Base-by-base conservation (phyloP, 2,329 filamentous ascomycete species). In the Elsinoe ampelina region DNA sequence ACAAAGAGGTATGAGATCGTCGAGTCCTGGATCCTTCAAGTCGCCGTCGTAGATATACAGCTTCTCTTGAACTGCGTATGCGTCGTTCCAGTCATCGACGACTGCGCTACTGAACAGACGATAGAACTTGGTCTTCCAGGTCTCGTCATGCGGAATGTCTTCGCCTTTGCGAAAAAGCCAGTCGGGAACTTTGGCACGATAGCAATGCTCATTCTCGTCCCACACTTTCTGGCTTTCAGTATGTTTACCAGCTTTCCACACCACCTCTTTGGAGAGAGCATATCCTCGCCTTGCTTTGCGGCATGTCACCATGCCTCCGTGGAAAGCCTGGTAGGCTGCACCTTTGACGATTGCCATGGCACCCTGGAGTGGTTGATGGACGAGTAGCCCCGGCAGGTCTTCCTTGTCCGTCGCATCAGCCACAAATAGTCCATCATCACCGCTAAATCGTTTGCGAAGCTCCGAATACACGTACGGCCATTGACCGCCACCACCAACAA, bases 401-500 rank as follows among this genome's bases (percentile, higher is more conserved):
- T 26, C 26, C 39, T 19, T 15, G 39, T 39, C 36, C 36, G 13
- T 13, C 4, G 5, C 36, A 5, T 39, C 13, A 10, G 36, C 36
- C 2, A n/a, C 36, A 12, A n/a, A 30, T 8, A 19, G 36, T 17
- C 22, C 45, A 2, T 13, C 22, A 13, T 32, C 12, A 6, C 32
- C 11, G 58, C 75, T 77, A 65, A 91, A 91, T 66, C 87, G 83
- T 35, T 76, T 68, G 68, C 87, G 88, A 61, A 92, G 76, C 2
- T 81, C 77, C 38, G 80, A 80, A 72, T 89, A 88, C 5, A 89
- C 77, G 67, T 87, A 87, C 17, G 66, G 66, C 12, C 82, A 87
- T 72, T 90, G 86, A 1, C 87, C 87, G 64, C 92, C 91, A 5
- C 87, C 87, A 61, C 88, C 88, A 0, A 92, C 87, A 4, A 92